phyloP scores from a whole-genome alignment of 2,329 filamentous ascomycete genomes.

The Pseudogymnoascus sp. region DNA sequence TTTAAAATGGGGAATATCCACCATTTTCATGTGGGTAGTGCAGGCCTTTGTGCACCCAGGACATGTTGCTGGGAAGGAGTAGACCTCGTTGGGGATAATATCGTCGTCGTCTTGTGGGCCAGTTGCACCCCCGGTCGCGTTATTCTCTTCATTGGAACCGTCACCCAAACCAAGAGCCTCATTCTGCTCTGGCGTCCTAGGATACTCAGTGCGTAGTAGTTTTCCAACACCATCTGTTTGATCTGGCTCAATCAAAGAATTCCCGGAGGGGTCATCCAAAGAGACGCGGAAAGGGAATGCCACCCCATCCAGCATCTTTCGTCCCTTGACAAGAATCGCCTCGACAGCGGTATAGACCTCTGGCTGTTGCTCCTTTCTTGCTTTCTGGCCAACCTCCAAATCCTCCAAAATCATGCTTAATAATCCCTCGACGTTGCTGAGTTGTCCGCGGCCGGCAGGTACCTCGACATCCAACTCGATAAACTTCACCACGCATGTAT shows the following conservation, averaged over 20 bases:
- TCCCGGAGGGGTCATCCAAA: conserved; percentile 86
- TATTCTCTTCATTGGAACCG: conserved; percentile 47
- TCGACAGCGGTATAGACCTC: conserved; percentile 73
- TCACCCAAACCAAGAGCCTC: conserved; percentile 69
- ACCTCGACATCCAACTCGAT: conserved; percentile 92
- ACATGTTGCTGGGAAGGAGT: conserved; percentile 84
- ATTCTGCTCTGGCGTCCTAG: conserved; percentile 79
- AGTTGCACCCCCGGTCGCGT: conserved; percentile 34
- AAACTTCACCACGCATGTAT: conserved; percentile 76
- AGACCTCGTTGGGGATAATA: conserved; percentile 89
- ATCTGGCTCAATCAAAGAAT: conserved; percentile 92
- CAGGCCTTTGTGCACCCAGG: conserved; percentile 83
- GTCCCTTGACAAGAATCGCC: conserved; percentile 64
- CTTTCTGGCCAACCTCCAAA: conserved; percentile 72
- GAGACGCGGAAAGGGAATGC: conserved; percentile 81
- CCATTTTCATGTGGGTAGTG: conserved; percentile 96
- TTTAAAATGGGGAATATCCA: conserved; percentile 96
- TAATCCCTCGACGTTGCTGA: conserved; percentile 89
- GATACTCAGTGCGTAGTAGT: conserved; percentile 79
- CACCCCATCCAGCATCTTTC: conserved; percentile 68
- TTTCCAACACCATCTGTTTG: conserved; percentile 74
- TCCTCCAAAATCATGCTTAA: conserved; percentile 71
- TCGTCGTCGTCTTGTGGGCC: conserved; percentile 51
- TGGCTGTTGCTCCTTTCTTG: conserved; percentile 67
- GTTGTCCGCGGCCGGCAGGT: conserved; percentile 79